Percentiles rank a stretch among this genome's conserved stretches.
Evolutionary conservation across 192 early-diverging fungal genomes (phyloP).

Genomic region (Gonapodya sp.): DNA sequence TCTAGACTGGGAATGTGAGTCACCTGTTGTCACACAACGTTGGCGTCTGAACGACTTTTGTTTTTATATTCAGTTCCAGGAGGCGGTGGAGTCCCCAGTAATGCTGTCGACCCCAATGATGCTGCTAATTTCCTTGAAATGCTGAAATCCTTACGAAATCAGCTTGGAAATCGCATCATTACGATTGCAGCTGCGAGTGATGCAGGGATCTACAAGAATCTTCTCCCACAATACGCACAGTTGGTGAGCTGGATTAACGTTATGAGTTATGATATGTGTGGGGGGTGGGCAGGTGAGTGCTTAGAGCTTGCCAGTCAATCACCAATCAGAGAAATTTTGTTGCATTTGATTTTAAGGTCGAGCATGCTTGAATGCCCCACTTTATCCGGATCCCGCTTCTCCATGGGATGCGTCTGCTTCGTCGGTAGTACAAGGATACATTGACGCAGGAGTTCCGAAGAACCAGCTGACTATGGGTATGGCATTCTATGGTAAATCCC

Average conservation of each 20-base stretch:
- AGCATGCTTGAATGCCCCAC: background rate
- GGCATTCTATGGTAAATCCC: constrained; percentile 6
- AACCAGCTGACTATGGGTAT: background rate
- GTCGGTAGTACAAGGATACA: background rate
- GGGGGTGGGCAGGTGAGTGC: background rate
- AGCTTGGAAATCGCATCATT: constrained; percentile 11
- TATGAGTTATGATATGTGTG: background rate
- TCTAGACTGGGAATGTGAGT: constrained; percentile 19
- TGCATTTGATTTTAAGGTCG: background rate
- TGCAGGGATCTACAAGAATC: background rate
- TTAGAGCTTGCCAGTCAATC: background rate
- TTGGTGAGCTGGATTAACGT: constrained; percentile 4
- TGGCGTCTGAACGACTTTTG: background rate
- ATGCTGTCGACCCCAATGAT: constrained; percentile 4
- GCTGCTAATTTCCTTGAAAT: constrained; percentile 13
- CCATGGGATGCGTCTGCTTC: background rate
- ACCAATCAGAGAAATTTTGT: background rate
- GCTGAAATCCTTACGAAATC: constrained; percentile 12
- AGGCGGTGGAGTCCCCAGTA: constrained; percentile 11
- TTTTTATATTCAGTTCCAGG: background rate
- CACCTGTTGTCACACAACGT: background rate
- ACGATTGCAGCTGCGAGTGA: constrained; percentile 12
- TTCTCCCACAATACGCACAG: background rate
- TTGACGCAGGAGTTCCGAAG: background rate
- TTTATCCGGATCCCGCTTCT: background rate